Percentiles rank a stretch among this genome's conserved stretches.
These are phyloP conservation scores for Ballota nigra DNA, from an alignment of 257 asterid species.

Conservation along the genomic window DNA sequence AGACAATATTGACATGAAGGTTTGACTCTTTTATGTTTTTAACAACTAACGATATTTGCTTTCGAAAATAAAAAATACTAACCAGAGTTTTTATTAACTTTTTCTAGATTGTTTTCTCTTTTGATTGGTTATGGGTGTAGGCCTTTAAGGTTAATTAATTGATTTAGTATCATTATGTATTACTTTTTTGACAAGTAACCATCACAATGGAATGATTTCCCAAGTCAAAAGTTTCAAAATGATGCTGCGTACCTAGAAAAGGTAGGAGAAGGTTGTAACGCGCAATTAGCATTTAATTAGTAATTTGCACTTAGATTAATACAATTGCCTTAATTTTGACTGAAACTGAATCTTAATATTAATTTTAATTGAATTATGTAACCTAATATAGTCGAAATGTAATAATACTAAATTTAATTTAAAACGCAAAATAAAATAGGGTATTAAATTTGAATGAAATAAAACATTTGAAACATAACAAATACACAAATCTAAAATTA, in stretches of 20 bases:
- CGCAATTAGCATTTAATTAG: constrained; percentile 14
- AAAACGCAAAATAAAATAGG: no score
- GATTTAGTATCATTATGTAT: background rate
- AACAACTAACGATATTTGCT: no score
- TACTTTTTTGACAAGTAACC: background rate
- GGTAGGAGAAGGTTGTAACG: constrained; percentile 12
- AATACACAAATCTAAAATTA: no score
- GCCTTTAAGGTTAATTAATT: background rate
- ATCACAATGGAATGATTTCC: background rate
- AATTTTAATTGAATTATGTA: no score
- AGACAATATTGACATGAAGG: background rate
- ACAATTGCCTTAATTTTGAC: no score
- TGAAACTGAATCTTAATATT: no score
- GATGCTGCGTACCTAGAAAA: background rate
- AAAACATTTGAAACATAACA: no score
- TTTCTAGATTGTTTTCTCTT: background rate
- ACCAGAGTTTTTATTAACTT: background rate
- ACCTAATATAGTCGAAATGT: no score
- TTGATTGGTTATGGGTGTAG: background rate
- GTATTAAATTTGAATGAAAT: no score
- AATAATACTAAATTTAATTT: no score
- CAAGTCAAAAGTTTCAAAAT: background rate
- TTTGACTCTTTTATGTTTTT: background rate
- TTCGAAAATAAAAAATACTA: no score
- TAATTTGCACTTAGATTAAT: background rate